Evolutionary conservation across 1,284 basidiomycete species (phyloP).

Genomic region (Taiwanofungus camphoratus): DNA sequence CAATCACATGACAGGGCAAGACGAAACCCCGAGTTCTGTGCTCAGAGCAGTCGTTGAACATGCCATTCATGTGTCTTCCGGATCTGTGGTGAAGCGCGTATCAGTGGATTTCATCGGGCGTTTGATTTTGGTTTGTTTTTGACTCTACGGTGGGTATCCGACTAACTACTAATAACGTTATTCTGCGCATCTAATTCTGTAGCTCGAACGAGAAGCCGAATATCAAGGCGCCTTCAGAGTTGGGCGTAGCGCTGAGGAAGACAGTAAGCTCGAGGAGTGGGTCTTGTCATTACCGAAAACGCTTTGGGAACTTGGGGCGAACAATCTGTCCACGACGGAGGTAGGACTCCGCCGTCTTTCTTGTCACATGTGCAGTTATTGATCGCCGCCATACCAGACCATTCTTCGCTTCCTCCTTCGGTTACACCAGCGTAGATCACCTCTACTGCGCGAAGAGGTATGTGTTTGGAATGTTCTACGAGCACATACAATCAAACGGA

Average conservation of each 20-base stretch:
- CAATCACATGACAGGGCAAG: conserved; percentile 13
- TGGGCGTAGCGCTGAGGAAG: conserved; percentile 27
- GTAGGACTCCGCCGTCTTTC: conserved; percentile 30
- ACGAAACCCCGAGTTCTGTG: conserved; percentile 31
- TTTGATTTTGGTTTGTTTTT: conserved; percentile 54
- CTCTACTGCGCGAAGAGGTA: conserved; percentile 38
- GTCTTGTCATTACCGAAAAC: conserved; percentile 64
- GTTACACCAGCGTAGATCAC: conserved; percentile 50
- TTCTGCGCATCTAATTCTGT: conserved; percentile 7
- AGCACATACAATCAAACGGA: too few species aligned
- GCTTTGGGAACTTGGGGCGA: conserved; percentile 77
- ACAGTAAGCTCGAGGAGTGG: conserved; percentile 53
- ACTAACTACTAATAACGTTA: neutral
- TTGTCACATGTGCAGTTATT: neutral
- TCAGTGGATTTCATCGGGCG: conserved; percentile 71
- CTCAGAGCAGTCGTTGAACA: conserved; percentile 54
- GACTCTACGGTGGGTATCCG: neutral
- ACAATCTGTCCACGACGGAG: conserved; percentile 51
- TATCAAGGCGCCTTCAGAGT: conserved; percentile 49
- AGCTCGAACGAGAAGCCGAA: conserved; percentile 59
- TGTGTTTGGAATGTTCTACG: too few species aligned
- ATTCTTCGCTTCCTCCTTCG: conserved; percentile 62
- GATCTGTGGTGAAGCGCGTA: conserved; percentile 52
- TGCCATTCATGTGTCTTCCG: conserved; percentile 48
- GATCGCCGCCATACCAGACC: conserved; percentile 31